Percentiles rank a stretch among this genome's conserved stretches.
Evolutionary conservation across 2,329 filamentous ascomycete species (phyloP).

Genomic region (Ceratocystiopsis minuta): DNA sequence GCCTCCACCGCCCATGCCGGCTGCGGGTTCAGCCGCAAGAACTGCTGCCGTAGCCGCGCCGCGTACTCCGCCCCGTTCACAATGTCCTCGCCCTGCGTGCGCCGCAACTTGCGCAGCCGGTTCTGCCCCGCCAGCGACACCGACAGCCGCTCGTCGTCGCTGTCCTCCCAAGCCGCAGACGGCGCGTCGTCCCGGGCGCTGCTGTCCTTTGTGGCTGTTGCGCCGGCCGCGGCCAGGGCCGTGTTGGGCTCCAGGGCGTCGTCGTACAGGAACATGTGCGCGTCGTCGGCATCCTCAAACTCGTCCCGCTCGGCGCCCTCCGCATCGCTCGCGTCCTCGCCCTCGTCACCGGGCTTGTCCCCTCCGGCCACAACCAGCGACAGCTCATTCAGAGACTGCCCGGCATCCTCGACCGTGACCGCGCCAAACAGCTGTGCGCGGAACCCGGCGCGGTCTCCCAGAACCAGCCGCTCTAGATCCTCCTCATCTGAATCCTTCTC

Average conservation of each 20-base stretch:
- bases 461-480: constrained; percentile 72
- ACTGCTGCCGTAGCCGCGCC: constrained; percentile 63
- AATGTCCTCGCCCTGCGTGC: constrained; percentile 67
- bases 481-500: constrained; percentile 71
- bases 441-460: constrained; percentile 76
- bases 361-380: constrained; percentile 4
- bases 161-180: constrained; percentile 63
- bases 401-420: constrained; percentile 22
- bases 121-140: constrained; percentile 64
- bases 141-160: constrained; percentile 76
- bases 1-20: constrained; percentile 40
- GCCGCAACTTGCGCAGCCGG: constrained; percentile 65
- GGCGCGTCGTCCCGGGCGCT: constrained; percentile 25
- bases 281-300: constrained; percentile 43
- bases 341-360: constrained; percentile 4
- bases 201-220: background rate
- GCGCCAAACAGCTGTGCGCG: constrained; percentile 48
- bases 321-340: constrained; percentile 7
- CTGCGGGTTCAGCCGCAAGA: constrained; percentile 38
- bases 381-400: constrained; percentile 18
- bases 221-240: background rate
- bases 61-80: constrained; percentile 77
- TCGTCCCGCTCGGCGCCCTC: constrained; percentile 6
- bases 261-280: constrained; percentile 74
- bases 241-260: constrained; percentile 11